Conservation (phyloP, 371 early-diverging fungal species). For the Apophysomyces ossiformis region DNA sequence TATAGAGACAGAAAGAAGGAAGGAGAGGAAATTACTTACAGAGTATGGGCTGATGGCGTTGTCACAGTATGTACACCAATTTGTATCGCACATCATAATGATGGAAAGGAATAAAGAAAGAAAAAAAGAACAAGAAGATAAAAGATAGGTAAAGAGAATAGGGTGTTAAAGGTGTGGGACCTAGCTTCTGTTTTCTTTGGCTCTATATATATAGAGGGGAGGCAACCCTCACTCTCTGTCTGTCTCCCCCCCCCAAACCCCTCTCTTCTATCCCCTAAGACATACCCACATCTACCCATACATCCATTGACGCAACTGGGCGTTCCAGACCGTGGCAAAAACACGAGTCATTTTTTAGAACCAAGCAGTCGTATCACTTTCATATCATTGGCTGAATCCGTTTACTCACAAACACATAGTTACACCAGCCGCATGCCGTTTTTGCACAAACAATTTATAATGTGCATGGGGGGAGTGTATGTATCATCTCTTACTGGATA, state of each 20-base stretch:
- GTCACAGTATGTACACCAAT: conserved; percentile 7
- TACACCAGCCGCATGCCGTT: conserved; percentile 1
- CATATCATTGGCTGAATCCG: not conserved
- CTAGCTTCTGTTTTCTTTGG: no score
- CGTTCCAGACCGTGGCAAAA: conserved; percentile 12
- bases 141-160: not conserved
- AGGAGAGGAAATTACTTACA: not conserved
- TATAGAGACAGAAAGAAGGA: not conserved
- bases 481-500: not conserved
- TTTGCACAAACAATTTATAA: not conserved
- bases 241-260: no score
- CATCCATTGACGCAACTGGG: not conserved
- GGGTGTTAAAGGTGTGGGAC: no score
- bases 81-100: conserved; percentile 6
- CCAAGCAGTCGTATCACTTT: not conserved
- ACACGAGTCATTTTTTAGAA: not conserved
- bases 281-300: no score
- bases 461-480: no score
- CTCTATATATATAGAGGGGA: no score
- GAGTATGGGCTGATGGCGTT: conserved; percentile 6
- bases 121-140: not conserved
- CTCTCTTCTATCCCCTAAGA: no score
- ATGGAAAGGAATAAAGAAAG: not conserved
- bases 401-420: not conserved
- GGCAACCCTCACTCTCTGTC: no score